Base-by-base conservation (phyloP, 1,139 yeast species). In the Pichia sp. region DNA sequence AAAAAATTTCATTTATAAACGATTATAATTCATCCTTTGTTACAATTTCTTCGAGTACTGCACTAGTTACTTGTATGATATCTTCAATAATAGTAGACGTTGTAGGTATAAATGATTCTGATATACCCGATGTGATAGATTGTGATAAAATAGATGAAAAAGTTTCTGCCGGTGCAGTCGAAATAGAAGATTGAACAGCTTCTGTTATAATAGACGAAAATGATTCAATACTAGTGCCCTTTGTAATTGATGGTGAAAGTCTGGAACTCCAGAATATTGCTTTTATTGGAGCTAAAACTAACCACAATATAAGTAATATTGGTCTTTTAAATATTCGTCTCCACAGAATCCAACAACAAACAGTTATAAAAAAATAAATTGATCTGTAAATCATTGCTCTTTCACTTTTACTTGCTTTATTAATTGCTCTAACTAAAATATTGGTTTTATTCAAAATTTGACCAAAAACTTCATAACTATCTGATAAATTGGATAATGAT, bases 361-460 rank as follows among this genome's bases (percentile, higher is more conserved):
- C 82, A 2, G 73, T 54, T 3, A 73, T 67, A 49, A 84, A 72
- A 54, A 84, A 80, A 20, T 78, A 79, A 41, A 83, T 58, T 29
- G 86, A 72, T 46, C 76, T 63, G 54, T 80, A 77, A 59, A 84
- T 82, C 48, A 79, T 68, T 44, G 76, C 69, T 45, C 85, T 71
- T 58, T 85, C 92, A 53, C 73, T 67, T 48, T 73, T 70, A 57
- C 85, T 88, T 45, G 86, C 85, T 58, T 79, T 79, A 57, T 83
- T 87, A 47, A 84, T 77, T 50, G 80, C 75, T 53, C 72, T 71
- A 40, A 84, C 85, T 41, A 84, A 72, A 40, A 73, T 71, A 47
- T 70, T 72, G 0, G 86, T 79, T 42, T 75, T 78, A 46, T 69
- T 67, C 46, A 85, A 68, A 45, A 83, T 64, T 48, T 72, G 73